Base-by-base conservation (phyloP, 352 stramenopile genomes). In the Phytophthora capsici region DNA sequence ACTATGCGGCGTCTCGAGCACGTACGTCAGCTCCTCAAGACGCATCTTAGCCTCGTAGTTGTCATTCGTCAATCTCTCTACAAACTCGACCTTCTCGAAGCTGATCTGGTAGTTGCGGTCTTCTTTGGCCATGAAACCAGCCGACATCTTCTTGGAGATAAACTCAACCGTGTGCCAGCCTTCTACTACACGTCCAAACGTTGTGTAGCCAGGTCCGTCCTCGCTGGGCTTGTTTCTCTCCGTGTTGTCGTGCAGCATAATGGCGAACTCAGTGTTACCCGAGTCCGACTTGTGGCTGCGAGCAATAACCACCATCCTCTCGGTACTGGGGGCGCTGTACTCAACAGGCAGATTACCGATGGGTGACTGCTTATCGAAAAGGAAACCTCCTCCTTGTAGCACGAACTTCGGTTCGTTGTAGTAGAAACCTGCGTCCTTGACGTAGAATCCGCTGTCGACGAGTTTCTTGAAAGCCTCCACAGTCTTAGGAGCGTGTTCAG, bases 201-300 rank as follows among this genome's bases (percentile, higher is more conserved):
- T 85, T 6, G 87, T 94, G 73, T 89, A 95, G 5, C 87, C 87
- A 12, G 84, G 87, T 26, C 73, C 83, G 34, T 85, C 71, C 20
- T 78, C 82, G 8, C 67, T 82, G 6, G 87, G 87, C 32, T 77
- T 73, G 63, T 93, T 95, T 22, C 57, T 68, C 66, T 71, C 62
- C 73, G 81, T 82, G 63, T 95, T 95, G 68, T 95, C 87, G 30
- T 89, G 75, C 28, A 95, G 60, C 87, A 95, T 94, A 54, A 95
- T 89, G 13, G 87, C 83, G 50, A 95, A 93, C 71, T 95, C 87
- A 13, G 87, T 85, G 65, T 73, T 93, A 44, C 87, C 87, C 9
- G 85, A 93, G 51, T 84, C 66, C 20, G 77, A 64, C 57, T 90
- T 88, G 47, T 89, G 75, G 34, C 80, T 72, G 28, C 87, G 87